Evolutionary conservation across 768 basidiomycete genomes (phyloP).

Genomic region (Scleroderma bovista): DNA sequence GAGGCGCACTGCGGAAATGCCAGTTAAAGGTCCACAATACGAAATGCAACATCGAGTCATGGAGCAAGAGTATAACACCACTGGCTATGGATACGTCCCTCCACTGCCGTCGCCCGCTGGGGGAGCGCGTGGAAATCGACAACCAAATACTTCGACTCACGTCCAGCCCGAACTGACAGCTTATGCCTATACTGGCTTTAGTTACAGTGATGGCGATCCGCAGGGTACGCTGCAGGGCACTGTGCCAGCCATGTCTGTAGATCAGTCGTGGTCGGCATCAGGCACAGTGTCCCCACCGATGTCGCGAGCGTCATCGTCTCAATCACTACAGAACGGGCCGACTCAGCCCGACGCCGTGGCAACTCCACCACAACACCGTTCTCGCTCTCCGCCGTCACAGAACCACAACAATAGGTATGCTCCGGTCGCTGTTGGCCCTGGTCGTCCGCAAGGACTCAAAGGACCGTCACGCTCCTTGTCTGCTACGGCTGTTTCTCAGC

Average conservation of each 20-base stretch:
- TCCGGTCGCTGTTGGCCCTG: slow-evolving; percentile 21
- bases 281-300: slow-evolving; percentile 16
- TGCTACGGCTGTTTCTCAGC: slow-evolving; percentile 47
- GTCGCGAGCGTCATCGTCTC: slow-evolving; percentile 24
- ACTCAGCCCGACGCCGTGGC: slow-evolving; percentile 16
- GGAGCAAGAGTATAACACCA: slow-evolving; percentile 75
- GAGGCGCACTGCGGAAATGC: slow-evolving; percentile 74
- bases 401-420: slow-evolving; percentile 33
- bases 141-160: slow-evolving; percentile 22
- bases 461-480: slow-evolving; percentile 65
- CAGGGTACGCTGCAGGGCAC: slow-evolving; percentile 55
- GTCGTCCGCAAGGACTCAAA: slow-evolving; percentile 27
- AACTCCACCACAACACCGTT: slow-evolving; percentile 33
- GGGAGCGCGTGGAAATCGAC: slow-evolving; percentile 18
- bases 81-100: slow-evolving; percentile 22
- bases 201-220: slow-evolving; percentile 23
- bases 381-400: slow-evolving; percentile 51
- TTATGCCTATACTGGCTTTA: slow-evolving; percentile 16
- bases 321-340: slow-evolving; percentile 25
- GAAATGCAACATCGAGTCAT: slow-evolving; percentile 92
- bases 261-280: slow-evolving; percentile 28
- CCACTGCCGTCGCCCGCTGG: slow-evolving; percentile 17
- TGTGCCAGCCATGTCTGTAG: slow-evolving; percentile 48
- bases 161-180: slow-evolving; percentile 26
- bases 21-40: slow-evolving; percentile 85